Conservation (phyloP, 768 basidiomycete species). For the Coprinellus micaceus region DNA sequence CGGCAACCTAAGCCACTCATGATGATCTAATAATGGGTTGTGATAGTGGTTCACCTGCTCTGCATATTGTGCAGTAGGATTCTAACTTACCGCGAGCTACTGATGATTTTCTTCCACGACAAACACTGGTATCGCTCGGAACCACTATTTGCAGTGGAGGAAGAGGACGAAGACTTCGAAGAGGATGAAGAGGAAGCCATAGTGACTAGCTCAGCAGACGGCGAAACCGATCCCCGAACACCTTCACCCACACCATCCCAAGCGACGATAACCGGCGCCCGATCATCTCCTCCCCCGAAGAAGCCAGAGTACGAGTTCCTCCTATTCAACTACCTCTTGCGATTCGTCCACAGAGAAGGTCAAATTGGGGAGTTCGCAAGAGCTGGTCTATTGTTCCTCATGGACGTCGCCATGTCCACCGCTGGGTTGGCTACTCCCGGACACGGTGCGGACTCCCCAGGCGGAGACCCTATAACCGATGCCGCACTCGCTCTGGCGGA, state of each 20-base stretch:
- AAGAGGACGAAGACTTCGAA: slow-evolving; percentile 67
- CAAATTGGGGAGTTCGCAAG: slow-evolving; percentile 91
- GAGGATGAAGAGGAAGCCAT: slow-evolving; percentile 59
- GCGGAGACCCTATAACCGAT: slow-evolving; percentile 73
- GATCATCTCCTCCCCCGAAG: slow-evolving; percentile 33
- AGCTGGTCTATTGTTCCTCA: slow-evolving; percentile 86
- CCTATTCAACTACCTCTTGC: slow-evolving; percentile 91
- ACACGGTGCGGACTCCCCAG: slow-evolving; percentile 35
- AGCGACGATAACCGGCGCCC: slow-evolving; percentile 50
- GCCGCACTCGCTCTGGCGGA: slow-evolving; percentile 86
- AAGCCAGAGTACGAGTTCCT: slow-evolving; percentile 94
- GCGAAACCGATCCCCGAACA: slow-evolving; percentile 13
- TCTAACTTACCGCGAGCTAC: slow-evolving; percentile 79
- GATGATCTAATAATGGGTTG: slow-evolving; percentile 7
- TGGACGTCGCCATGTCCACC: slow-evolving; percentile 95
- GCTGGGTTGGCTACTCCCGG: slow-evolving; percentile 31
- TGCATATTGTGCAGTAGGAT: slow-evolving; percentile 93
- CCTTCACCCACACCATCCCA: slow-evolving; percentile 64
- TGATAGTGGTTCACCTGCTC: slow-evolving; percentile 84
- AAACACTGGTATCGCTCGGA: slow-evolving; percentile 83
- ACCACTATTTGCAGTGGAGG: slow-evolving; percentile 70
- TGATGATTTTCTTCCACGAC: slow-evolving; percentile 97
- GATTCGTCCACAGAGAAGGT: slow-evolving; percentile 92
- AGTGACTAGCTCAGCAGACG: slow-evolving; percentile 1
- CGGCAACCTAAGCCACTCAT: not conserved